These are phyloP conservation scores for Teunomyces barrocoloradensis DNA, from an alignment of 805 yeast species.

Conservation along the genomic window DNA sequence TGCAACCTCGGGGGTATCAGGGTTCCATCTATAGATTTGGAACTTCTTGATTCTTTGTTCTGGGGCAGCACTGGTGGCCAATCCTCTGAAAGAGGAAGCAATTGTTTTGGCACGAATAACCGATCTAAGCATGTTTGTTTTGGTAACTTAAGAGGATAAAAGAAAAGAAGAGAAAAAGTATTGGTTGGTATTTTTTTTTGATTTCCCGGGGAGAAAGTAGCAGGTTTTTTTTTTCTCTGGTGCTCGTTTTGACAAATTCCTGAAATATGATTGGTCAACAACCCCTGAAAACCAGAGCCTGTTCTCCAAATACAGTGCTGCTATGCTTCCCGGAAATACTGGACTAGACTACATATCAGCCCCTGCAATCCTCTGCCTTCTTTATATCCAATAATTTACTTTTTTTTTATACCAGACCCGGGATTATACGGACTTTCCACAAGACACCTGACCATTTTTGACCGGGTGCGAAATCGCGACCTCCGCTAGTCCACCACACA, in stretches of 20 bases:
- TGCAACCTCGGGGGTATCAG: constrained; percentile 91
- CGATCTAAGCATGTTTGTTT: constrained; percentile 17
- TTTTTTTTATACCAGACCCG: neutral
- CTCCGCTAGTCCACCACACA: neutral
- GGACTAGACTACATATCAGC: neutral
- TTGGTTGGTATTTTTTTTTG: neutral
- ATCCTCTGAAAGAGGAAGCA: constrained; percentile 19
- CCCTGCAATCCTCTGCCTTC: neutral
- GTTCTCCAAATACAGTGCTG: neutral
- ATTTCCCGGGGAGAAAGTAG: constrained; percentile 6
- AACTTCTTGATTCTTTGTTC: constrained; percentile 68
- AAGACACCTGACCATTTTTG: neutral
- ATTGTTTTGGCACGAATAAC: constrained; percentile 15
- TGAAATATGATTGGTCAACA: constrained; percentile 6
- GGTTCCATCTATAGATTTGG: constrained; percentile 97
- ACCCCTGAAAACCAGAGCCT: neutral
- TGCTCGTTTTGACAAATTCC: constrained; percentile 8
- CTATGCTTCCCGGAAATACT: neutral
- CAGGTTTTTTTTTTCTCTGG: constrained; percentile 4
- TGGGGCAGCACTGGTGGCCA: constrained; percentile 51
- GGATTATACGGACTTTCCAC: neutral
- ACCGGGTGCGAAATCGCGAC: neutral
- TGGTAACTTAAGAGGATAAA: neutral
- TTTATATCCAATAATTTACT: neutral
- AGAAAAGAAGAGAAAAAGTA: neutral